These are phyloP conservation scores for Corylus avellana DNA, from an alignment of 306 rosid species.

Conservation along the genomic window DNA sequence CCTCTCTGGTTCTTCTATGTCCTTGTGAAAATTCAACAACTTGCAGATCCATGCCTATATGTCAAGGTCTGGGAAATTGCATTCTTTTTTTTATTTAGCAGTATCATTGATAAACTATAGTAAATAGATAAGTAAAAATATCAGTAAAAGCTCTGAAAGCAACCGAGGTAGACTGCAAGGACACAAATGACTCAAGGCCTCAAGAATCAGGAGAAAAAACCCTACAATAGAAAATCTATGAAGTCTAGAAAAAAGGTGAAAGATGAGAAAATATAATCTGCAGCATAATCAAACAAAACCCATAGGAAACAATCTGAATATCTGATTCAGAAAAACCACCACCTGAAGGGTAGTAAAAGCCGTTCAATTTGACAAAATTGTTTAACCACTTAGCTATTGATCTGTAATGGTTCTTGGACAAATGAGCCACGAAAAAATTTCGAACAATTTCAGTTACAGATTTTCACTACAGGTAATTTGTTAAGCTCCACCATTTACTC, in stretches of 20 bases:
- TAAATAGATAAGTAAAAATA: not conserved
- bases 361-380: too few species aligned
- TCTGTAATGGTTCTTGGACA: too few species aligned
- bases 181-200: not conserved
- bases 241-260: not conserved
- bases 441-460: too few species aligned
- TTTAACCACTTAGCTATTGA: too few species aligned
- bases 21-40: not conserved
- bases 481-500: too few species aligned
- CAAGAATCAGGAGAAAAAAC: not conserved
- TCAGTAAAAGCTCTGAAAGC: not conserved
- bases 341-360: too few species aligned
- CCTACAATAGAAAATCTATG: not conserved
- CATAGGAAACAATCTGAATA: not conserved
- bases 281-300: not conserved
- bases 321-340: too few species aligned
- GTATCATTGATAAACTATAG: not conserved
- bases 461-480: too few species aligned
- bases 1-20: not conserved
- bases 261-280: not conserved
- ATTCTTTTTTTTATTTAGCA: not conserved
- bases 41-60: constrained; percentile 2
- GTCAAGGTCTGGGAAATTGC: not conserved
- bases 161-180: not conserved
- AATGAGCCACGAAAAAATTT: too few species aligned